Percentiles rank a stretch among this genome's conserved stretches.
Evolutionary conservation across 148 eudicot species (phyloP).

Genomic region (Nyssa sinensis): DNA sequence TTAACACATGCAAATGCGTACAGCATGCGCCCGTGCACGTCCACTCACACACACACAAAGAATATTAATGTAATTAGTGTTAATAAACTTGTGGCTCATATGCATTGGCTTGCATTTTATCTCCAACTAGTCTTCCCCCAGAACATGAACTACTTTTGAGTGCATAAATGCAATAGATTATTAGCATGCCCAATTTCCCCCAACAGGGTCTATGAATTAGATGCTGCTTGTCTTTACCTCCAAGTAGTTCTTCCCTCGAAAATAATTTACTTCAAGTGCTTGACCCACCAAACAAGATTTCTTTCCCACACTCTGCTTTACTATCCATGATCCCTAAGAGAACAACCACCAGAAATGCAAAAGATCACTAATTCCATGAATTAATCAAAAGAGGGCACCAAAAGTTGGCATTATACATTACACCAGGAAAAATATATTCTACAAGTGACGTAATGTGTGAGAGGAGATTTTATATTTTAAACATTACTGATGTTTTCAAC

Average conservation of each 20-base stretch:
- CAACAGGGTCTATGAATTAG: background rate
- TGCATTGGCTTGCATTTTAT: conserved; percentile 16
- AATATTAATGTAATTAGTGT: background rate
- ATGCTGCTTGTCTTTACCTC: conserved; percentile 44
- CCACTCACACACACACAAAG: background rate
- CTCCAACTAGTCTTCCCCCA: conserved; percentile 70
- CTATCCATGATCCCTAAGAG: conserved; percentile 80
- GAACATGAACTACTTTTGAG: conserved; percentile 54
- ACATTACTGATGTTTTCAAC: background rate
- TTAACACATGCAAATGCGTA: background rate
- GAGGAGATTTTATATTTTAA: background rate
- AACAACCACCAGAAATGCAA: conserved; percentile 7
- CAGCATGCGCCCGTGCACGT: too few species aligned
- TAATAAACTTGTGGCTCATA: background rate
- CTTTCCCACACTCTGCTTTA: conserved; percentile 75
- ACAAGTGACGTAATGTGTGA: too few species aligned
- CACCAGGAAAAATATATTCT: background rate
- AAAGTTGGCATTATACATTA: background rate
- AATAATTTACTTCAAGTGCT: conserved; percentile 57
- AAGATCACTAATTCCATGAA: background rate
- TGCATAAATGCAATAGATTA: conserved; percentile 27
- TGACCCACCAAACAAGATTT: conserved; percentile 73
- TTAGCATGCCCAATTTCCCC: background rate
- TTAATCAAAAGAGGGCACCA: background rate
- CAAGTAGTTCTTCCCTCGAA: conserved; percentile 64